Evolutionary conservation across 441 rosid genomes (phyloP).

Genomic region (Erodium moschatum): DNA sequence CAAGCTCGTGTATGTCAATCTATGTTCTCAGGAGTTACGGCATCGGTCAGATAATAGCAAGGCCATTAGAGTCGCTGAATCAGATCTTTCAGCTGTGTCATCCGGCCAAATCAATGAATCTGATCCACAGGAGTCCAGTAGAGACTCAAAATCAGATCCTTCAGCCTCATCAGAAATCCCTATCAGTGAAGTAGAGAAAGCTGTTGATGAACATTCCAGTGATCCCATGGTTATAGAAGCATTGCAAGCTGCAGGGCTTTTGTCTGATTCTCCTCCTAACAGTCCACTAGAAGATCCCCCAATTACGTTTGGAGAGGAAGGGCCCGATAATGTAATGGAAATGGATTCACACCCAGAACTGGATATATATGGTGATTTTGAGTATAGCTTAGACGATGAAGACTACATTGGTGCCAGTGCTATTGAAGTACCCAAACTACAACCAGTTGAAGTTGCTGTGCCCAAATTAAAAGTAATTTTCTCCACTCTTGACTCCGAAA

Average conservation of each 20-base stretch:
- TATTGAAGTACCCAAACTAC: slow-evolving; percentile 35
- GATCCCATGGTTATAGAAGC: slow-evolving; percentile 53
- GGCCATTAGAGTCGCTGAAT: slow-evolving; percentile 27
- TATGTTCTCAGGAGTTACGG: slow-evolving; percentile 81
- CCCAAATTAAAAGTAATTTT: slow-evolving; percentile 63
- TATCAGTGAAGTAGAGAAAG: slow-evolving; percentile 30
- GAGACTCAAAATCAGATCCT: slow-evolving; percentile 26
- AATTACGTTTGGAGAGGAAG: slow-evolving; percentile 37
- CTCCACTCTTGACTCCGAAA: slow-evolving; percentile 51
- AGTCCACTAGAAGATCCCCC: slow-evolving; percentile 40
- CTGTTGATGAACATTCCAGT: slow-evolving; percentile 27
- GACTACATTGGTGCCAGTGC: slow-evolving; percentile 56
- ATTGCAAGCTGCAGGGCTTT: slow-evolving; percentile 79
- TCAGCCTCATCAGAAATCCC: slow-evolving; percentile 25
- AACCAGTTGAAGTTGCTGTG: slow-evolving; percentile 41
- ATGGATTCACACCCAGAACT: slow-evolving; percentile 49
- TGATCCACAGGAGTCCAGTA: slow-evolving; percentile 18
- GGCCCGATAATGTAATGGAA: slow-evolving; percentile 56
- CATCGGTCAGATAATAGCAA: slow-evolving; percentile 42
- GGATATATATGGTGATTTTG: slow-evolving; percentile 83
- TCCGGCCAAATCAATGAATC: slow-evolving; percentile 23
- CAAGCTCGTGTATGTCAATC: slow-evolving; percentile 79
- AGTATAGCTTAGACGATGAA: slow-evolving; percentile 77
- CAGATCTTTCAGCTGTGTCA: slow-evolving; percentile 22
- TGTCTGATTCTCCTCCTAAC: slow-evolving; percentile 83